Percentiles rank a stretch among this genome's conserved stretches.
These are phyloP conservation scores for Pleurotus ostreatus DNA, from an alignment of 768 basidiomycete genomes.

Conservation along the genomic window DNA sequence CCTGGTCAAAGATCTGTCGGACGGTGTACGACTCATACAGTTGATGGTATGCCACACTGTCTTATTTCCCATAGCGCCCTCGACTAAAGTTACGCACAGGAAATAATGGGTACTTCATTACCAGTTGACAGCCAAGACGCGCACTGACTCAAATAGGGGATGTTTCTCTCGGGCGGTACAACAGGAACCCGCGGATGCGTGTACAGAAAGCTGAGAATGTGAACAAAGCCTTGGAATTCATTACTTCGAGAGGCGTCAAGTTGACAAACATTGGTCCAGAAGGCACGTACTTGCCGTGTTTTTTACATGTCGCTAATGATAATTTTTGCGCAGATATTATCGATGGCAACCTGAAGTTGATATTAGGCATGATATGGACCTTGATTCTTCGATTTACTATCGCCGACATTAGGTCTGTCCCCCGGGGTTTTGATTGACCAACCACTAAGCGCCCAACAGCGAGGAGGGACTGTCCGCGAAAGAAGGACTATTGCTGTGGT, in stretches of 20 bases:
- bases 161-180: slow-evolving; percentile 91
- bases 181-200: slow-evolving; percentile 83
- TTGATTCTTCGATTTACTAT: slow-evolving; percentile 96
- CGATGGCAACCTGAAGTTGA: slow-evolving; percentile 97
- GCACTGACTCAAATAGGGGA: slow-evolving; percentile 49
- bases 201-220: slow-evolving; percentile 99
- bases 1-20: slow-evolving; percentile 85
- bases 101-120: slow-evolving; percentile 81
- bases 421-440: slow-evolving; percentile 10
- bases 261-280: slow-evolving; percentile 98
- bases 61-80: too few species aligned
- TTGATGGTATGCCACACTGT: slow-evolving; percentile 61
- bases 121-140: neutral
- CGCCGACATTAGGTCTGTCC: slow-evolving; percentile 87
- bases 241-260: slow-evolving; percentile 89
- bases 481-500: slow-evolving; percentile 96
- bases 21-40: slow-evolving; percentile 94
- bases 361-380: slow-evolving; percentile 99
- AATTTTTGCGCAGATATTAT: slow-evolving; percentile 74
- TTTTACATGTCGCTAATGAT: slow-evolving; percentile 5
- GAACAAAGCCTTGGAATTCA: slow-evolving; percentile 94
- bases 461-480: slow-evolving; percentile 99
- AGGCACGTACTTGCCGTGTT: slow-evolving; percentile 33
- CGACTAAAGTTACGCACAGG: slow-evolving; percentile 41
- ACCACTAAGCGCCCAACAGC: slow-evolving; percentile 37